Evolutionary conservation across 2,329 filamentous ascomycete species (phyloP), one percentile per base, ranked within the genome.

Genomic region (Ilyonectria mors-panacis): DNA sequence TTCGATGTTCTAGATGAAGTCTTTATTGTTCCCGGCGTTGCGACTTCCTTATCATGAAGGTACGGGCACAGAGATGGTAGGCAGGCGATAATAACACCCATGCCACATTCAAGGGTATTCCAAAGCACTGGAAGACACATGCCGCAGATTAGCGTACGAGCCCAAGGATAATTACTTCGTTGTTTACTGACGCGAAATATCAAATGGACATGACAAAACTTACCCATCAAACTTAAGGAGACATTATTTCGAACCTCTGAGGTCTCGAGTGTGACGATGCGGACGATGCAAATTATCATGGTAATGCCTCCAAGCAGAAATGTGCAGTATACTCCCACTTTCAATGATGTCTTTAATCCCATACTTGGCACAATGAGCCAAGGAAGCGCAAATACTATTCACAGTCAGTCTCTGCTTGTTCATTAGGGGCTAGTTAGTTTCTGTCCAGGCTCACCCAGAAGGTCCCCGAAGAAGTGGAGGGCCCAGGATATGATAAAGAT

Each of bases 161-260:
- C 26, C 4, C 26, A 6, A 26, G 4, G 26, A 6, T 6, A 26
- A 33, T 33, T 12, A 6, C 30, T 4, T 2, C 9, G 30, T 33
- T 33, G 8, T 9, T 33, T 33, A 7, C 8, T 12, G 30, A 7
- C 8, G 30, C 6, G 3, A 12, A 33, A 33, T 33, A 33, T 42
- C 5, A 7, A 42, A n/a, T n/a, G 12, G 37, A 39, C 13, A 17
- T 39, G 37, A 17, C 15, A 17, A 15, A 39, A 59, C 57, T 42
- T 23, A 39, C 57, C n/a, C 45, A 51, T 39, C 21, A 59, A 50
- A 30, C 57, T 59, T 1, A 59, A 28, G 9, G 57, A 50, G 7
- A 59, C 33, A 30, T 51, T 13, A 19, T 59, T 26, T 39, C 45
- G 30, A 2, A 6, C 12, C 28, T 50, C 30, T 2, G 57, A 51